Conservation (phyloP, 2,329 filamentous ascomycete species). For the Colletotrichum aenigma region DNA sequence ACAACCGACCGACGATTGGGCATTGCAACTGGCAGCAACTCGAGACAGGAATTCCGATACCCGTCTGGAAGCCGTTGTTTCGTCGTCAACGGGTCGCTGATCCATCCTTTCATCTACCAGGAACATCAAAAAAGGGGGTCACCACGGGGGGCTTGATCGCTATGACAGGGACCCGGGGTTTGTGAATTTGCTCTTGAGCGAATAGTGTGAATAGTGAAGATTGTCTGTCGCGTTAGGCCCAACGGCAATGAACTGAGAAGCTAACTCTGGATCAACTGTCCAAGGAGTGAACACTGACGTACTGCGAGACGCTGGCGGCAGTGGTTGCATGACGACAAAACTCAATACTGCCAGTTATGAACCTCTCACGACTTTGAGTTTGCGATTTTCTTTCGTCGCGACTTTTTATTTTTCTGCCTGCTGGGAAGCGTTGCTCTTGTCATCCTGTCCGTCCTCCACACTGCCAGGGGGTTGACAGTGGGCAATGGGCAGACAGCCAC, state of each 20-base stretch:
- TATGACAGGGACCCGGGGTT: constrained; percentile 1
- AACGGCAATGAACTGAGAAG: neutral
- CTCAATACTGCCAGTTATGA: neutral
- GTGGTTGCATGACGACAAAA: neutral
- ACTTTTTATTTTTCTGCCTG: neutral
- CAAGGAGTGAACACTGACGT: neutral
- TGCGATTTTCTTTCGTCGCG: neutral
- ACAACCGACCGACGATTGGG: neutral
- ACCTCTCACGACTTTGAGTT: neutral
- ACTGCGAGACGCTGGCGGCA: neutral
- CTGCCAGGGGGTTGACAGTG: neutral
- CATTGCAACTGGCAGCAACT: neutral
- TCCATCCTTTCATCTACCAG: constrained; percentile 16
- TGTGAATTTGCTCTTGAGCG: neutral
- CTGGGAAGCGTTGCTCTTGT: neutral
- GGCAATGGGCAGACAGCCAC: constrained; percentile 7
- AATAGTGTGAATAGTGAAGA: neutral
- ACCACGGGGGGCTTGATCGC: constrained; percentile 2
- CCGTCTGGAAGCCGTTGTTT: constrained; percentile 10
- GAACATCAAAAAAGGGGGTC: constrained; percentile 3
- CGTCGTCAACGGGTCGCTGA: constrained; percentile 9
- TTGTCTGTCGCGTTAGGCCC: neutral
- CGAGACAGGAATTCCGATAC: constrained; percentile 6
- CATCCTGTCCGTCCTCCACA: neutral
- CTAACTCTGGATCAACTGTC: neutral